Conservation (phyloP, 331 rosid genomes). For the Cucumis variabilis region DNA sequence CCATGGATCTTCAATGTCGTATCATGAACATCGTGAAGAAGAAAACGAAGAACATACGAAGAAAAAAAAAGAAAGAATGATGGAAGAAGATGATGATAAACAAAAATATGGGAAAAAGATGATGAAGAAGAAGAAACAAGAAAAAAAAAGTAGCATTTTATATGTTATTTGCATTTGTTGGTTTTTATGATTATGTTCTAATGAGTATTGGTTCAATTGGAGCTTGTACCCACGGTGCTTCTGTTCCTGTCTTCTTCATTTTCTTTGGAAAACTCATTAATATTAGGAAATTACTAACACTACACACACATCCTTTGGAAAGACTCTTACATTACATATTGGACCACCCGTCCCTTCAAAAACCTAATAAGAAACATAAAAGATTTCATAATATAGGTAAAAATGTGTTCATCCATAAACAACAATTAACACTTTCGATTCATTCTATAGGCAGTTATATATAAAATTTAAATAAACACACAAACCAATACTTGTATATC, state of each 20-base stretch:
- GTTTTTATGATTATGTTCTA: conserved; percentile 67
- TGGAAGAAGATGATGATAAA: conserved; percentile 36
- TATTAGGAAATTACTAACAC: no score
- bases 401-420: no score
- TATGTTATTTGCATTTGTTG: conserved; percentile 82
- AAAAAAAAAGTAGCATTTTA: conserved; percentile 60
- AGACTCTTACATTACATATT: no score
- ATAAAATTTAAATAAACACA: no score
- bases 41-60: conserved; percentile 12
- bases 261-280: conserved; percentile 91
- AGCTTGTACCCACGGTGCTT: conserved; percentile 91
- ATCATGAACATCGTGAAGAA: neutral
- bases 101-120: conserved; percentile 20
- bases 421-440: no score
- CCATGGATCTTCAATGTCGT: conserved; percentile 46
- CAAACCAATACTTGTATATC: no score
- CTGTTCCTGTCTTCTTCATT: conserved; percentile 90
- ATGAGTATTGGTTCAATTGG: conserved; percentile 84
- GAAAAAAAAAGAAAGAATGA: conserved; percentile 32
- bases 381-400: no score
- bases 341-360: no score
- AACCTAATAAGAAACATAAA: no score
- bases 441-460: no score
- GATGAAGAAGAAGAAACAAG: conserved; percentile 22
- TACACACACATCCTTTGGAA: no score